phyloP scores from a whole-genome alignment of 1,284 basidiomycete species.

The Tetrapyrgos nigripes region DNA sequence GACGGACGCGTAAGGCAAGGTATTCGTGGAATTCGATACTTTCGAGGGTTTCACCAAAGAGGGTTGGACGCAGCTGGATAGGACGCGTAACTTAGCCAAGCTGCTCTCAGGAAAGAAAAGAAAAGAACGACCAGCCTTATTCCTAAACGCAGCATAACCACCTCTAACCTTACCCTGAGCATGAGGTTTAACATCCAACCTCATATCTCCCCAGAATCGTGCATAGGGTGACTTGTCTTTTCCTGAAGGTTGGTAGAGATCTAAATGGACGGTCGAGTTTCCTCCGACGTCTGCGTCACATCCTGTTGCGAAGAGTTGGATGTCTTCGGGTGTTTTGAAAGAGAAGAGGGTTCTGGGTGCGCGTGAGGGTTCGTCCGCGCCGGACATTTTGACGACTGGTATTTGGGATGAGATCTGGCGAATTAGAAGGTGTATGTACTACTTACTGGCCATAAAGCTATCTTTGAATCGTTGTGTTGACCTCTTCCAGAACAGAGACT shows the following conservation, averaged over 20 bases:
- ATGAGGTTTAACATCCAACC: constrained; percentile 65
- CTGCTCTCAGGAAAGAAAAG: background rate
- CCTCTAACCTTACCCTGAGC: constrained; percentile 67
- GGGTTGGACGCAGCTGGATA: constrained; percentile 16
- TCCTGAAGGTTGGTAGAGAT: constrained; percentile 59
- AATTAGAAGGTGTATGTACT: constrained; percentile 6
- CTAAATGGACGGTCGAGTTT: constrained; percentile 74
- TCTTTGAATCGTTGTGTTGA: constrained; percentile 24
- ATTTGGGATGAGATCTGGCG: too few relatives aligned
- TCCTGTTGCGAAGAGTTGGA: constrained; percentile 73
- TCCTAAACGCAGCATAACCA: constrained; percentile 88
- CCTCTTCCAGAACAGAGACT: constrained; percentile 44
- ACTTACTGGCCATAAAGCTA: constrained; percentile 17
- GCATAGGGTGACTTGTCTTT: constrained; percentile 48
- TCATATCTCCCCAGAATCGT: constrained; percentile 81
- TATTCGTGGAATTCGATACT: constrained; percentile 83
- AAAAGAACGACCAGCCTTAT: constrained; percentile 54
- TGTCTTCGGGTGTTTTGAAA: constrained; percentile 63
- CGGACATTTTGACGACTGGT: constrained; percentile 76
- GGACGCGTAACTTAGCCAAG: background rate
- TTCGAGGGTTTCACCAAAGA: constrained; percentile 85
- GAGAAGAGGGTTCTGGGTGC: constrained; percentile 66
- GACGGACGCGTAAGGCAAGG: constrained; percentile 78
- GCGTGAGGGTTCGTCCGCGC: constrained; percentile 63
- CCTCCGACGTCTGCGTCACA: constrained; percentile 90